These are phyloP conservation scores for Erythrobasidium hasegawianum DNA, from an alignment of 1,284 basidiomycete species.

Conservation along the genomic window DNA sequence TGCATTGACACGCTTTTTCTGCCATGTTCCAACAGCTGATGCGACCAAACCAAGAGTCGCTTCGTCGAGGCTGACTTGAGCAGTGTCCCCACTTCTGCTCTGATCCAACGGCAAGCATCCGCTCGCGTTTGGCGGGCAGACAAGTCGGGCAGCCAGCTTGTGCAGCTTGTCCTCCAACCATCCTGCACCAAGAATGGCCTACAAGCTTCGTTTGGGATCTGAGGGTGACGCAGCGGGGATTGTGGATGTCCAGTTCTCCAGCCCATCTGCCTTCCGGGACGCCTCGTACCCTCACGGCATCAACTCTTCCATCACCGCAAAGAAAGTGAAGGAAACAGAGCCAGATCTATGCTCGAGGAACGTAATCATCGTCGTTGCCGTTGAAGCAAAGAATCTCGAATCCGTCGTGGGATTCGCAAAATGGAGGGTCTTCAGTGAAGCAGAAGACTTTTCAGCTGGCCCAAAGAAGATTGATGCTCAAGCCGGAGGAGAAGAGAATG, in stretches of 20 bases:
- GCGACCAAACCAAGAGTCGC: too few species aligned
- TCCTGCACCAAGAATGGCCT: not conserved
- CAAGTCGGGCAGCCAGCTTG: too few species aligned
- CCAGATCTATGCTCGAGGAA: not conserved
- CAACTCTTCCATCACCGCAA: not conserved
- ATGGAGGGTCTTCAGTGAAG: not conserved
- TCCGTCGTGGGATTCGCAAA: conserved; percentile 1
- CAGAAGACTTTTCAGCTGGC: not conserved
- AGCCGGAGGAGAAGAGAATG: not conserved
- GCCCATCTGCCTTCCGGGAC: not conserved
- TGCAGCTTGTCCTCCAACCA: too few species aligned
- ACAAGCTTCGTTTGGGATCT: not conserved
- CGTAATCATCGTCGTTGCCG: not conserved
- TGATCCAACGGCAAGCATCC: too few species aligned
- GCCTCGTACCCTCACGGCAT: not conserved
- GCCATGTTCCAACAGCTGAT: too few species aligned
- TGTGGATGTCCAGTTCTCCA: not conserved
- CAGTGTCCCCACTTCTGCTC: too few species aligned
- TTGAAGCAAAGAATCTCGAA: not conserved
- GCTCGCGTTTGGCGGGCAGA: too few species aligned
- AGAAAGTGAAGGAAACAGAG: not conserved
- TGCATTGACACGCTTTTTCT: too few species aligned
- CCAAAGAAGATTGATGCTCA: not conserved
- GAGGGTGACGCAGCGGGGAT: not conserved
- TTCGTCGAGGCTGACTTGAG: too few species aligned